phyloP scores from a whole-genome alignment of 352 stramenopile genomes.

The Pythium chondricola region DNA sequence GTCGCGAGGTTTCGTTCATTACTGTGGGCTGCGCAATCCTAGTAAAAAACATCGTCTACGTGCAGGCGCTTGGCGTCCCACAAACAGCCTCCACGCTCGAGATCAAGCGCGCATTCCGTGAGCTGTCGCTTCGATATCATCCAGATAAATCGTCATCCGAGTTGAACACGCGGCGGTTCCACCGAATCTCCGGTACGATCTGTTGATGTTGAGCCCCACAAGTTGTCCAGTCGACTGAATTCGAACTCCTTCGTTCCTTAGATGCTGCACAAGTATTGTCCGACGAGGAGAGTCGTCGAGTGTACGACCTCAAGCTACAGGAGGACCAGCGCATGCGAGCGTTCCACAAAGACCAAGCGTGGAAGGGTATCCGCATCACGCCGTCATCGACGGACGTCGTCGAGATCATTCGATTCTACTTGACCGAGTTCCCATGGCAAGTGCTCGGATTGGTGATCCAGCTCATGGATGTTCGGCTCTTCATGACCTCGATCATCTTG shows the following conservation, averaged over 20 bases:
- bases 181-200: conserved; percentile 22
- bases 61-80: conserved; percentile 23
- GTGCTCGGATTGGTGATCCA: conserved; percentile 12
- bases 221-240: background rate
- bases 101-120: conserved; percentile 58
- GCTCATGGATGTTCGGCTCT: conserved; percentile 17
- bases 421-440: conserved; percentile 24
- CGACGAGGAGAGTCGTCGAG: conserved; percentile 13
- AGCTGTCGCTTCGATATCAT: conserved; percentile 67
- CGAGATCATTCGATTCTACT: conserved; percentile 21
- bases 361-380: conserved; percentile 7
- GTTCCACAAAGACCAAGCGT: conserved; percentile 13
- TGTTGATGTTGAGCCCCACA: background rate
- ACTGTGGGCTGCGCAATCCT: background rate
- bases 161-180: conserved; percentile 26
- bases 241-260: background rate
- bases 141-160: conserved; percentile 55
- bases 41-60: too few relatives aligned
- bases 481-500: conserved; percentile 22
- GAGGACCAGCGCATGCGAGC: conserved; percentile 20
- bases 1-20: background rate
- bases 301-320: conserved; percentile 24
- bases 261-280: conserved; percentile 29
- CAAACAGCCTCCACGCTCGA: conserved; percentile 19
- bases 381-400: conserved; percentile 1